Evolutionary conservation across 2,329 filamentous ascomycete species (phyloP), one percentile per base, ranked within the genome.

Genomic region (Alternaria viburni): DNA sequence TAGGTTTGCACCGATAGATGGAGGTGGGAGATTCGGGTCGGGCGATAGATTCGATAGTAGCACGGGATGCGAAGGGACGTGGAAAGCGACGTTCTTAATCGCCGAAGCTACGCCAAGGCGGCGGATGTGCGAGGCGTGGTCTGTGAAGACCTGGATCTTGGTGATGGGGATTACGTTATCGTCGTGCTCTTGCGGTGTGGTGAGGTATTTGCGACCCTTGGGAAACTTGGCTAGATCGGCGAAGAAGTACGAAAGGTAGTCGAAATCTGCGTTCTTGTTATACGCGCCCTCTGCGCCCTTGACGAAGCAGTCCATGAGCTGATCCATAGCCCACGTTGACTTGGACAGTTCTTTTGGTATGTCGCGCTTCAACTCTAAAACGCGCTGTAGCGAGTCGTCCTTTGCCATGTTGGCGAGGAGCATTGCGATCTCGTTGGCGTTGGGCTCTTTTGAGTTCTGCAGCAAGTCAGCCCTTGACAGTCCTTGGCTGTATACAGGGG

Each of bases 241-340:
- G 77, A 99, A 96, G 59, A 97, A 85, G 77, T 98, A 99, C 45
- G 93, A 89, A 23, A 99, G 87, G 80, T 98, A 97, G 82, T 99
- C 93, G 79, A 89, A 98, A 80, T 95, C 87, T 64, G 93, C 93
- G 25, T 91, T 79, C 75, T 91, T 90, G 84, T 98, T 98, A 80
- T 96, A 93, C 10, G 86, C 85, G 23, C 91, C 91, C 65, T 91
- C 90, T 21, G 92, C 90, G 19, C 95, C 95, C 82, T 96, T 96
- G 77, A 98, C 96, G 77, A 99, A 99, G 72, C 96, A 90, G 79
- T 98, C 96, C 79, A 99, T 89, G 28, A 99, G 84, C 80, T 98
- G 96, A 79, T 97, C 93, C 72, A 98, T 88, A 5, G 93, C 90
- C 62, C 88, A 85, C 36, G 90, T 86, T 44, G 93, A 92, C 1